Evolutionary conservation across 495 filamentous ascomycete genomes (phyloP), one percentile per base, ranked within the genome.

Genomic region (Parmelia sp.): DNA sequence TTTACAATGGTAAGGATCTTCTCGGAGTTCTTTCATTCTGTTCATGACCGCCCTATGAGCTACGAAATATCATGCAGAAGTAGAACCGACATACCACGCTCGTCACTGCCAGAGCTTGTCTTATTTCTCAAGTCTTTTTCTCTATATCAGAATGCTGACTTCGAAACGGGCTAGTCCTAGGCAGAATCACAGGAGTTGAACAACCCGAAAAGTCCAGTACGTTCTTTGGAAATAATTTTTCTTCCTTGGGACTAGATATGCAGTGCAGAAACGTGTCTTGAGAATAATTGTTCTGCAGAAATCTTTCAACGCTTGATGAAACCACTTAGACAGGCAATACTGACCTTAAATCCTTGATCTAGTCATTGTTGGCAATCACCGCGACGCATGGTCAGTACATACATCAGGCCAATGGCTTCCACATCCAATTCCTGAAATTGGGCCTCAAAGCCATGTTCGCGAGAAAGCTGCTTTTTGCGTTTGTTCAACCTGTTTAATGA

Each of bases 321-420:
- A 14, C 17, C 17, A 4, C 29, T 33, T 17, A n/a, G 33, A 55
- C 1, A 33, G 29, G 21, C 51, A 55, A 9, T 33, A 33, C 51
- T 55, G 51, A 55, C 51, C 21, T 4, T 29, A 15, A 10, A 21
- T 55, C 1, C 17, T 33, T 33, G 21, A 33, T 9, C 17, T 31
- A 55, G 51, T 98, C 71, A 89, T 96, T 60, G 82, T 98, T 62
- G 95, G 94, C 31, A 96, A 92, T 71, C 94, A 96, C 72, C 90
- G 94, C 25, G 94, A 98, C 72, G 86, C 91, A 11, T 97, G 90
- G 91, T 55, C 51, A 55, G 51, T 55, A 25, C 51, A 21, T 21
- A 33, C 17, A 21, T 21, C 7, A 15, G 6, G 9, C 15, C 15
- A 19, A 33, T 33, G 10, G 8, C 51, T 33, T 21, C 51, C 15